A percentile compares a stretch with the other conserved stretches of the same genome.
phyloP scores from a whole-genome alignment of 208 protist genomes.

The Kentomonas sorsogonicus region DNA sequence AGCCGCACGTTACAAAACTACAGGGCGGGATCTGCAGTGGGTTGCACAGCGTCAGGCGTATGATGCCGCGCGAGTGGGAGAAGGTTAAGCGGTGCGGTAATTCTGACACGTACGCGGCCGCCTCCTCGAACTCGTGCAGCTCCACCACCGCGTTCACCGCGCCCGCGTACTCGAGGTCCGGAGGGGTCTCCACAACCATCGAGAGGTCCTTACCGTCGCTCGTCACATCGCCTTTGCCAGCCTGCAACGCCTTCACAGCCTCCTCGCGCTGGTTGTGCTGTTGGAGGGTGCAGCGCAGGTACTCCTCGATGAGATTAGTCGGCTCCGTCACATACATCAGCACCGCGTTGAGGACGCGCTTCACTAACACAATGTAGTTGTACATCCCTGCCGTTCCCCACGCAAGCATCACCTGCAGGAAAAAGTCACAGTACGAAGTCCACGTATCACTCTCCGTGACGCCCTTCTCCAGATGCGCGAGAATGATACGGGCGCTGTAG shows the following conservation, averaged over 20 bases:
- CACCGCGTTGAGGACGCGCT: conserved; percentile 28
- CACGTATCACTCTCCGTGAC: conserved; percentile 33
- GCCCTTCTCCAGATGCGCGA: conserved; percentile 34
- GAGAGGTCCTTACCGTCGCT: too few species aligned
- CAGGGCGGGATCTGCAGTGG: conserved; percentile 39
- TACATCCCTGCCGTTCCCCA: conserved; percentile 29
- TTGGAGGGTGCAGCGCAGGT: conserved; percentile 24
- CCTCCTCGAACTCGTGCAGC: conserved; percentile 17
- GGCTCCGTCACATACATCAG: conserved; percentile 26
- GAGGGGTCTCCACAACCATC: conserved; percentile 6
- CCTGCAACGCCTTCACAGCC: conserved; percentile 7
- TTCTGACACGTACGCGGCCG: conserved; percentile 15
- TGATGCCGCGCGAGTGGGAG: conserved; percentile 28
- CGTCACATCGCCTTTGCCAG: background rate
- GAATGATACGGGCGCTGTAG: conserved; percentile 32
- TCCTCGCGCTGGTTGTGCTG: conserved; percentile 31
- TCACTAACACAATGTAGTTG: conserved; percentile 20
- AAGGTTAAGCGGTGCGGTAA: conserved; percentile 41
- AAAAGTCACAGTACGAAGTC: conserved; percentile 43
- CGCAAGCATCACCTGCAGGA: conserved; percentile 32
- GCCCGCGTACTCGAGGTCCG: conserved; percentile 33
- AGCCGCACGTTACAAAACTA: conserved; percentile 23
- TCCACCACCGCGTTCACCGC: conserved; percentile 25
- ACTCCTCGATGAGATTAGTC: conserved; percentile 35
- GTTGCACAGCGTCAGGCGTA: conserved; percentile 46